These are phyloP conservation scores for Citrus australasica DNA, from an alignment of 345 rosid genomes.

Conservation along the genomic window DNA sequence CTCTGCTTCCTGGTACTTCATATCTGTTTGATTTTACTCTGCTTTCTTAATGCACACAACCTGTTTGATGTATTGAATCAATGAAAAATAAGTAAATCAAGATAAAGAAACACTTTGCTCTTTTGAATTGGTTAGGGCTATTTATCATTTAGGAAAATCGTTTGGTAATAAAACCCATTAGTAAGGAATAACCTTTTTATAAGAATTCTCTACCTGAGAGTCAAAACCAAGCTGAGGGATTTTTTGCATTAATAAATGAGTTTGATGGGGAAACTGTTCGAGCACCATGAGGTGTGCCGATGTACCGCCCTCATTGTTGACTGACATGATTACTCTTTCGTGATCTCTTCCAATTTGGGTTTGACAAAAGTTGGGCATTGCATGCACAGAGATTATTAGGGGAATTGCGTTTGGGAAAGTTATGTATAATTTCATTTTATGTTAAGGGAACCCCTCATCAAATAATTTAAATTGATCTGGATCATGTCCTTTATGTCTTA, in stretches of 20 bases:
- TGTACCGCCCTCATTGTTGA: background rate
- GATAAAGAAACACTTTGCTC: background rate
- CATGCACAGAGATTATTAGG: background rate
- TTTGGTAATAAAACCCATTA: background rate
- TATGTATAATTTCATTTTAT: background rate
- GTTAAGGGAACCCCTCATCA: background rate
- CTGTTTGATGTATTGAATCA: background rate
- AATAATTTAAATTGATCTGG: no score
- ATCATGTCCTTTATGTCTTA: no score
- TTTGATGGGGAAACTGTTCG: no score
- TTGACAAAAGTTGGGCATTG: background rate
- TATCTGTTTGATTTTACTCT: background rate
- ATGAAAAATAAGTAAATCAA: background rate
- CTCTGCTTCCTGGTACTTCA: slow-evolving; percentile 62
- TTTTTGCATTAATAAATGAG: background rate
- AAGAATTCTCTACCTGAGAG: background rate
- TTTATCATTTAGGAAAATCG: background rate
- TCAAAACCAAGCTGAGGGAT: background rate
- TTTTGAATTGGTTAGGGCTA: background rate
- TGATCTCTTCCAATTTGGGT: background rate
- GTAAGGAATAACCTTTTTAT: background rate
- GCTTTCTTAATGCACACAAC: background rate
- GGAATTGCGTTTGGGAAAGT: background rate
- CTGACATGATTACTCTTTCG: background rate
- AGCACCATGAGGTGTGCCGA: background rate